phyloP scores from a whole-genome alignment of 1,284 basidiomycete species.

The Somion occarium region DNA sequence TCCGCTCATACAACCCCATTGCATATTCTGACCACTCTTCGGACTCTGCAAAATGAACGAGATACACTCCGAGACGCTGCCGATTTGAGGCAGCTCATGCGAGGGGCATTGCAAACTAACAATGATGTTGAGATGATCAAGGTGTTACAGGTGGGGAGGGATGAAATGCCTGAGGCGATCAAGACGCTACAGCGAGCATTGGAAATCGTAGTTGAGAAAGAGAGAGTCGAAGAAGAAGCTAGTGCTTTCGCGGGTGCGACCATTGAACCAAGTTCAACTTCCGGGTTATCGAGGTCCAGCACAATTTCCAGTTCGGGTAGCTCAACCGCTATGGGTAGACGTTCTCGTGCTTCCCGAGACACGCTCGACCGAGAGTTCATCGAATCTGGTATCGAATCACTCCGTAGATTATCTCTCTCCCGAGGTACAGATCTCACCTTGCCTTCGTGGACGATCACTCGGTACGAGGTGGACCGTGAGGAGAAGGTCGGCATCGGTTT shows the following conservation, averaged over 20 bases:
- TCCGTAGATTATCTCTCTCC: slow-evolving; percentile 35
- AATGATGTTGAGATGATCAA: slow-evolving; percentile 63
- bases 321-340: background rate
- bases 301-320: slow-evolving; percentile 10
- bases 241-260: background rate
- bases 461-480: slow-evolving; percentile 62
- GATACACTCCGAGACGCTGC: slow-evolving; percentile 52
- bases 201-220: slow-evolving; percentile 43
- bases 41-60: slow-evolving; percentile 43
- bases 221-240: slow-evolving; percentile 11
- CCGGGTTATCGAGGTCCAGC: slow-evolving; percentile 14
- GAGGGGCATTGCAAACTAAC: slow-evolving; percentile 47
- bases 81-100: slow-evolving; percentile 56
- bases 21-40: slow-evolving; percentile 17
- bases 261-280: background rate
- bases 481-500: slow-evolving; percentile 61
- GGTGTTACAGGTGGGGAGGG: slow-evolving; percentile 56
- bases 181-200: slow-evolving; percentile 71
- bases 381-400: slow-evolving; percentile 44
- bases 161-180: slow-evolving; percentile 75
- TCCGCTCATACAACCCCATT: slow-evolving; percentile 4
- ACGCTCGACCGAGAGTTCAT: slow-evolving; percentile 43
- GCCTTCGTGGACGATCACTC: slow-evolving; percentile 72
- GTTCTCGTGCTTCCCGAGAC: slow-evolving; percentile 17
- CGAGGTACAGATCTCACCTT: slow-evolving; percentile 29